A percentile compares a stretch with the other conserved stretches of the same genome.
Conservation (phyloP, 2,329 filamentous ascomycete genomes). For the Fusarium illudens region DNA sequence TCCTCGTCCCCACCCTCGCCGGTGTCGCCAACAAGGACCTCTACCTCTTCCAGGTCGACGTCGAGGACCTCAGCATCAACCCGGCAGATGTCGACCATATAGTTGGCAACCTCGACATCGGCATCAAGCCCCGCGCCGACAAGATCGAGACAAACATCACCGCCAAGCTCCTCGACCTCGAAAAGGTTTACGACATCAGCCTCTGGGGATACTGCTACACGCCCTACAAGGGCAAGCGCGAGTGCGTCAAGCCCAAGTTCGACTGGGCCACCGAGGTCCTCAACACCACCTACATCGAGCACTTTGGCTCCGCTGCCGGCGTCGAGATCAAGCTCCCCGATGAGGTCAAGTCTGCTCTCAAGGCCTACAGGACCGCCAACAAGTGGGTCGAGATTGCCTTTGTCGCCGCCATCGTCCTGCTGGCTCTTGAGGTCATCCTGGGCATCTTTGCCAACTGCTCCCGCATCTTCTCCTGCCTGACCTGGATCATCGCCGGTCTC, state of each 20-base stretch:
- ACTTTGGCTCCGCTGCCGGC: conserved; percentile 50
- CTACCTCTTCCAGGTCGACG: conserved; percentile 69
- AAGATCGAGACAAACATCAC: conserved; percentile 58
- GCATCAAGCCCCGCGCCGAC: conserved; percentile 36
- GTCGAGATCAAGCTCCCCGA: conserved; percentile 72
- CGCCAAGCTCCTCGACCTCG: conserved; percentile 57
- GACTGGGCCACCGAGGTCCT: conserved; percentile 81
- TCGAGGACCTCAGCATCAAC: conserved; percentile 62
- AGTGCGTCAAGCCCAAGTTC: conserved; percentile 76
- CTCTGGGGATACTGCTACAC: conserved; percentile 89
- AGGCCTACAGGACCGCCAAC: conserved; percentile 75
- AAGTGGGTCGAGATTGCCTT: conserved; percentile 88
- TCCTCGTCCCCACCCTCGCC: conserved; percentile 65
- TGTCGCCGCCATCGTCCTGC: conserved; percentile 74
- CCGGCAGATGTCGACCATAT: conserved; percentile 48
- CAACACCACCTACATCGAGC: conserved; percentile 65
- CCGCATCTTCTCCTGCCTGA: conserved; percentile 81
- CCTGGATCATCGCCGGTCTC: conserved; percentile 77
- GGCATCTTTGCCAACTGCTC: conserved; percentile 87
- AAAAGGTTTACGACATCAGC: conserved; percentile 77
- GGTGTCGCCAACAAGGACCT: conserved; percentile 65
- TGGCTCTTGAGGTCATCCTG: conserved; percentile 75
- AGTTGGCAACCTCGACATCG: conserved; percentile 43
- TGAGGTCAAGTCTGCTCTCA: conserved; percentile 71
- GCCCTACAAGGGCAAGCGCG: conserved; percentile 59